These are phyloP conservation scores for Dorcoceras hygrometricum DNA, from an alignment of 257 asterid species.

Conservation along the genomic window DNA sequence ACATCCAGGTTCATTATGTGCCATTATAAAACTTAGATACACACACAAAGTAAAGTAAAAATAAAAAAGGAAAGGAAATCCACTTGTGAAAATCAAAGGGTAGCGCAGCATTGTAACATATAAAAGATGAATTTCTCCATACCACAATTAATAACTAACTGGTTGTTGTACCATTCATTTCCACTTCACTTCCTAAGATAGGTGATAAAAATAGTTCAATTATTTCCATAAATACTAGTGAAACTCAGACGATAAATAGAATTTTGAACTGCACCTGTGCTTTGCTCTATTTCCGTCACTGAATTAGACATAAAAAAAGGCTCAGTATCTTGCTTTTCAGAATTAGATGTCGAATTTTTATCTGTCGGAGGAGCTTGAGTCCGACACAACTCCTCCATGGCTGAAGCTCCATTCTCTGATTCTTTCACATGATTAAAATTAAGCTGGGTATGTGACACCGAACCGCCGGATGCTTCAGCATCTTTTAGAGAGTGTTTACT, in stretches of 20 bases:
- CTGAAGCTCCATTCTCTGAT: slow-evolving; percentile 41
- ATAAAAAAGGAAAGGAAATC: background rate
- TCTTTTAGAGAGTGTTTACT: slow-evolving; percentile 37
- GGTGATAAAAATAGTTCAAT: slow-evolving; percentile 9
- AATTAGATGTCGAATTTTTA: slow-evolving; percentile 38
- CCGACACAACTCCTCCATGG: slow-evolving; percentile 35
- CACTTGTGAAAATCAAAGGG: background rate
- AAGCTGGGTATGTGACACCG: slow-evolving; percentile 46
- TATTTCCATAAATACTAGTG: slow-evolving; percentile 9
- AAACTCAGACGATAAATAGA: slow-evolving; percentile 10
- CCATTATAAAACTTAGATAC: slow-evolving; percentile 9
- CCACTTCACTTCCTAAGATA: slow-evolving; percentile 13
- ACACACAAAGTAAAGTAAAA: background rate
- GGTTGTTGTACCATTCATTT: slow-evolving; percentile 3
- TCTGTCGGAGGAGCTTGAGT: slow-evolving; percentile 49
- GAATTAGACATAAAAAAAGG: slow-evolving; percentile 36
- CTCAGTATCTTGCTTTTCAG: slow-evolving; percentile 49
- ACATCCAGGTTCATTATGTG: background rate
- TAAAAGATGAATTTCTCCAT: background rate
- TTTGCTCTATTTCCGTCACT: slow-evolving; percentile 34
- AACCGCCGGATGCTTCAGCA: slow-evolving; percentile 37
- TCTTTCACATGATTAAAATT: slow-evolving; percentile 52
- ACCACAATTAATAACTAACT: slow-evolving; percentile 5
- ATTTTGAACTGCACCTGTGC: slow-evolving; percentile 39
- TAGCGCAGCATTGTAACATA: slow-evolving; percentile 2